Conservation (phyloP, 192 early-diverging fungal species). For the Pecoramyces ruminantium region DNA sequence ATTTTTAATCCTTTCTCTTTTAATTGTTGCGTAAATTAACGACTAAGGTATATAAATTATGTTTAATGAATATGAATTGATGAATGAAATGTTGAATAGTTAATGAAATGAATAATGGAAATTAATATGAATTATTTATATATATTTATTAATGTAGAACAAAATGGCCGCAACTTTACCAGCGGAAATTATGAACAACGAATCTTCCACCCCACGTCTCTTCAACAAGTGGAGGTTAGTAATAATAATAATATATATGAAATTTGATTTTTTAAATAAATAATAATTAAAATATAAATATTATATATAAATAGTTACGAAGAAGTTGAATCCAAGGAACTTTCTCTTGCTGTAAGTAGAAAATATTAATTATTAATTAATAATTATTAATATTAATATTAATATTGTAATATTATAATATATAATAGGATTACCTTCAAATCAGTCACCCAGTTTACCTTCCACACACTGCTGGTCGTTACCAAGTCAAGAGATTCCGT, state of each 20-base stretch:
- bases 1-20: not conserved
- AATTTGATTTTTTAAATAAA: no score
- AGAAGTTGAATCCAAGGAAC: slow-evolving; percentile 77
- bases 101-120: no score
- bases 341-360: slow-evolving; percentile 33
- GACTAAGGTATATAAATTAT: not conserved
- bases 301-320: no score
- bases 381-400: no score
- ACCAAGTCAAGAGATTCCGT: slow-evolving; percentile 89
- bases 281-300: no score
- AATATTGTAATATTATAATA: no score
- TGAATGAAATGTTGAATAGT: not conserved
- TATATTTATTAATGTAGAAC: no score
- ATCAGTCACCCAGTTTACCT: slow-evolving; percentile 81
- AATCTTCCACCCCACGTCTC: slow-evolving; percentile 30
- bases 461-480: slow-evolving; percentile 97
- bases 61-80: not conserved
- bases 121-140: no score
- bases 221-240: slow-evolving; percentile 70
- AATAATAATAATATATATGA: not conserved
- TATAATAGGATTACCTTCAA: slow-evolving; percentile 64
- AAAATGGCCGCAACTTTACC: slow-evolving; percentile 14
- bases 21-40: not conserved
- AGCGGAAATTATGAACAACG: slow-evolving; percentile 33
- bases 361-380: not conserved